A percentile compares a stretch with the other conserved stretches of the same genome.
phyloP scores from a whole-genome alignment of 768 basidiomycete genomes.

The Naganishia kalamii region DNA sequence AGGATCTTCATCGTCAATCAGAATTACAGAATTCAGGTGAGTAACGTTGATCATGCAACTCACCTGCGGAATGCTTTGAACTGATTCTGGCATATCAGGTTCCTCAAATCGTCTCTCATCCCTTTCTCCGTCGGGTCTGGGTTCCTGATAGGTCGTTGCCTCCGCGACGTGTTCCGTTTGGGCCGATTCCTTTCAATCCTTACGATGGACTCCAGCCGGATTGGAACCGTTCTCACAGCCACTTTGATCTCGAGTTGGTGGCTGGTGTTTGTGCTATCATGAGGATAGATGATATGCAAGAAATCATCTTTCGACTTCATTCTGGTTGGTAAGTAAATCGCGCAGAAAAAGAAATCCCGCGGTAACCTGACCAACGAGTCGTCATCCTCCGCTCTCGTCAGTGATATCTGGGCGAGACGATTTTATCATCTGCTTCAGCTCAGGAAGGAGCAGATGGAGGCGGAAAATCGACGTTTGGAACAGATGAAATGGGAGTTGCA shows the following conservation, averaged over 20 bases:
- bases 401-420: slow-evolving; percentile 7
- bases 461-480: not conserved
- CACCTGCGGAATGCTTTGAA: not conserved
- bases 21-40: slow-evolving; percentile 67
- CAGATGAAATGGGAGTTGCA: not conserved
- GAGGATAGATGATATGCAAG: not conserved
- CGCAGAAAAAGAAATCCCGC: not conserved
- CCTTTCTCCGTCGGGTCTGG: slow-evolving; percentile 59
- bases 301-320: not conserved
- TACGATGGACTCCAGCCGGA: not conserved
- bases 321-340: not conserved
- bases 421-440: not conserved
- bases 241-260: slow-evolving; percentile 27
- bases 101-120: slow-evolving; percentile 73
- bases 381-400: too few relatives aligned
- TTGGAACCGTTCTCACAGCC: not conserved
- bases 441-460: not conserved
- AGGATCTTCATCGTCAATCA: slow-evolving; percentile 88
- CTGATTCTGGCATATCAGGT: slow-evolving; percentile 55
- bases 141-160: slow-evolving; percentile 47
- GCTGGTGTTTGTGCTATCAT: slow-evolving; percentile 7
- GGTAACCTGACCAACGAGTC: too few relatives aligned
- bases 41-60: slow-evolving; percentile 31
- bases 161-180: slow-evolving; percentile 18
- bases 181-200: slow-evolving; percentile 20